Evolutionary conservation across 495 filamentous ascomycete species (phyloP).

Genomic region (Trichoderma virens): DNA sequence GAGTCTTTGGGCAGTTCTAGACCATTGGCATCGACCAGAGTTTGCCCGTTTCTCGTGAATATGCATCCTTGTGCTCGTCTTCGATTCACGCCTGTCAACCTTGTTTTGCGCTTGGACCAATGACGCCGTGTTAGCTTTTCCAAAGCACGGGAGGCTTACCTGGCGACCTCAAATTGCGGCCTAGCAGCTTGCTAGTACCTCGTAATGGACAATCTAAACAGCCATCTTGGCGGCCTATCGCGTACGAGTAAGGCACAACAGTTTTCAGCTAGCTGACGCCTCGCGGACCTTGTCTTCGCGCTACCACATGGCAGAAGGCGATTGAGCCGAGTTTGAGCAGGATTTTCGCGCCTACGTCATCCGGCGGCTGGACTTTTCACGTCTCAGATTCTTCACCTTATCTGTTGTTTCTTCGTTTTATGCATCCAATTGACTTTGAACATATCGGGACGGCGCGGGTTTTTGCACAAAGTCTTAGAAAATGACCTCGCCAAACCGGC

Average conservation of each 20-base stretch:
- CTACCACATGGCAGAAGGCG: not conserved
- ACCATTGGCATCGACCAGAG: not conserved
- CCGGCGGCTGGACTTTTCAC: not conserved
- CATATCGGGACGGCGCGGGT: not conserved
- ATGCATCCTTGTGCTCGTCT: not conserved
- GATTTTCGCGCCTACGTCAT: constrained; percentile 5
- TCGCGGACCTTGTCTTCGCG: not conserved
- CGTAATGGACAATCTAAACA: not conserved
- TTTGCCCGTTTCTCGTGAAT: not conserved
- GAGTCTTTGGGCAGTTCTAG: not conserved
- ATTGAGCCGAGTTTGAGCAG: not conserved
- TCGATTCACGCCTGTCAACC: not conserved
- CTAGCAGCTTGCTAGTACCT: not conserved
- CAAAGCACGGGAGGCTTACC: not conserved
- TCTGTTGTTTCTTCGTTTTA: not conserved
- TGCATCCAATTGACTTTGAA: not conserved
- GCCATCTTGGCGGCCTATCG: not conserved
- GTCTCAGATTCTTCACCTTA: not conserved
- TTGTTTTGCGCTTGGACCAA: not conserved
- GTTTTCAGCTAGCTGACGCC: not conserved
- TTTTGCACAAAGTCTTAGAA: not conserved
- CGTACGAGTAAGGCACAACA: not conserved
- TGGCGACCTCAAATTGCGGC: not conserved
- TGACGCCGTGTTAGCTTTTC: not conserved
- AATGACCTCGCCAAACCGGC: constrained; percentile 6